These are phyloP conservation scores for Acidomyces sp. DNA, from an alignment of 495 filamentous ascomycete species.

Conservation along the genomic window DNA sequence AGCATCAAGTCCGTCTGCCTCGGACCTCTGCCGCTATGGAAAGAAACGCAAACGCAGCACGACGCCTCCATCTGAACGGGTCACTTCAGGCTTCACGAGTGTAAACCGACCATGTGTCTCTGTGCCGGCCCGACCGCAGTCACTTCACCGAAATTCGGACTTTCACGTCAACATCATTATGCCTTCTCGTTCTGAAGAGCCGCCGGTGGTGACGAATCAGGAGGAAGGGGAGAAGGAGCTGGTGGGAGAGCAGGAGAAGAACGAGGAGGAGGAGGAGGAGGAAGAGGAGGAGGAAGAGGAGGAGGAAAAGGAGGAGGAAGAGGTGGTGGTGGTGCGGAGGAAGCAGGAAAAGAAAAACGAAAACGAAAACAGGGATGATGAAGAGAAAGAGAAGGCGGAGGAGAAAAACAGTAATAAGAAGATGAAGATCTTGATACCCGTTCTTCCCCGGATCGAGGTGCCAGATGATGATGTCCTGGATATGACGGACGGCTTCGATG, in stretches of 20 bases:
- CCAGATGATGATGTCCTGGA: slow-evolving; percentile 25
- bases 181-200: too few species aligned
- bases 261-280: slow-evolving; percentile 4
- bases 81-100: slow-evolving; percentile 1
- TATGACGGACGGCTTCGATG: slow-evolving; percentile 22
- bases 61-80: not conserved
- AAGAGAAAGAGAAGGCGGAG: not conserved
- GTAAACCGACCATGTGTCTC: slow-evolving; percentile 5
- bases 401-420: slow-evolving; percentile 3
- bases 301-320: slow-evolving; percentile 1
- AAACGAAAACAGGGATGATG: not conserved
- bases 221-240: too few species aligned
- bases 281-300: slow-evolving; percentile 1
- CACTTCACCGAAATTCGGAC: too few species aligned
- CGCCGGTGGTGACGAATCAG: too few species aligned
- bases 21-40: not conserved
- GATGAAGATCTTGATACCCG: slow-evolving; percentile 1
- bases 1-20: not conserved
- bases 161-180: too few species aligned
- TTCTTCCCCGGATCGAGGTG: slow-evolving; percentile 12
- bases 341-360: too few species aligned
- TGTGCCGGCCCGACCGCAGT: too few species aligned
- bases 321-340: too few species aligned
- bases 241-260: not conserved
- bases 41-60: slow-evolving; percentile 6